phyloP scores from a whole-genome alignment of 2,329 filamentous ascomycete species.

The Beauveria bassiana region DNA sequence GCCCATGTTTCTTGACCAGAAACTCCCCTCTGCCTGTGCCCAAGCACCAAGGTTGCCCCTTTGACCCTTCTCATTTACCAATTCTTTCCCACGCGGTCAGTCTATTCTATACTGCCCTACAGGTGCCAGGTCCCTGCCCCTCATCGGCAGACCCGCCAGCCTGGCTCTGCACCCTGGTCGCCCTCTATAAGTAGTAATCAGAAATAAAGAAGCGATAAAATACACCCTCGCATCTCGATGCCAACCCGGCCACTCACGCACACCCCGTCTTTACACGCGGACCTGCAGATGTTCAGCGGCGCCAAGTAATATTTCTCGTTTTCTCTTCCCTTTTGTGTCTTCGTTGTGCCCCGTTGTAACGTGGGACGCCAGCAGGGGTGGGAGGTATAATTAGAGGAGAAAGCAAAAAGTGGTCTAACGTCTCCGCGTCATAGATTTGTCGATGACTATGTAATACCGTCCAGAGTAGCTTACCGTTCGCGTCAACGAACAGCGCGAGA shows the following conservation, averaged over 20 bases:
- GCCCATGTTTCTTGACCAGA: no score
- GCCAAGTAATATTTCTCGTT: not conserved
- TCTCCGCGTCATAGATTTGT: conserved; percentile 2
- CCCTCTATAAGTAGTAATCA: no score
- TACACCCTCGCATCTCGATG: not conserved
- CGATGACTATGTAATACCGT: not conserved
- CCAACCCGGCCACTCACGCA: not conserved
- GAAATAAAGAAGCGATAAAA: no score
- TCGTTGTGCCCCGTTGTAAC: not conserved
- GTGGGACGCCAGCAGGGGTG: not conserved
- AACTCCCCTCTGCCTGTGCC: no score
- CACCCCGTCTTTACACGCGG: not conserved
- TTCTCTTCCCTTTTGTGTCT: not conserved
- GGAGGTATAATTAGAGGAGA: not conserved
- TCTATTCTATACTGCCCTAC: no score
- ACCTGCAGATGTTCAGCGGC: not conserved
- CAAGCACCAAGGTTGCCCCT: no score
- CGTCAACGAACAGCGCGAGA: no score
- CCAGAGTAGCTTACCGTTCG: not conserved
- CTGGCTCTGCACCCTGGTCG: not conserved
- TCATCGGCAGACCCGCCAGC: not conserved
- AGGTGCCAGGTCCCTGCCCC: not conserved
- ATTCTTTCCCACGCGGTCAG: no score
- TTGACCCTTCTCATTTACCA: no score
- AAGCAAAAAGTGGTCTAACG: not conserved